Evolutionary conservation across 331 rosid genomes (phyloP).

Genomic region (Pyrus hybrid): DNA sequence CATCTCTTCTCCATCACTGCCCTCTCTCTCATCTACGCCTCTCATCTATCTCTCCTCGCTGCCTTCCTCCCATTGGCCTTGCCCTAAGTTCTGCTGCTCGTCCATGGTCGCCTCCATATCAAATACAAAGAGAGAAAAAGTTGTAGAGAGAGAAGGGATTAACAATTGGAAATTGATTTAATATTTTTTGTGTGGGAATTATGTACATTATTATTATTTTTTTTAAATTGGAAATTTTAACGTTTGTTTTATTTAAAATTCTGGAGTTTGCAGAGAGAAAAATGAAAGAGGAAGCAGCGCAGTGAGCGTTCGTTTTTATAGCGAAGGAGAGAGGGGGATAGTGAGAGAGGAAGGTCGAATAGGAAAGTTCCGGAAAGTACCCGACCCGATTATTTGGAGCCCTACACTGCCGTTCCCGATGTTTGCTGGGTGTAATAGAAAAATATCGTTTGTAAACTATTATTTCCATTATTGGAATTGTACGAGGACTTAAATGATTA

Average conservation of each 20-base stretch:
- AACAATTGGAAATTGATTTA: neutral
- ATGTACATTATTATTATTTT: neutral
- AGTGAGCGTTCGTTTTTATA: conserved; percentile 14
- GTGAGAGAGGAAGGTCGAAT: conserved; percentile 12
- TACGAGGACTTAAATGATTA: too few relatives aligned
- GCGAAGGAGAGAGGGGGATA: neutral
- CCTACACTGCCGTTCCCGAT: conserved; percentile 14
- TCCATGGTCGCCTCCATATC: conserved; percentile 44
- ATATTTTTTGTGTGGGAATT: neutral
- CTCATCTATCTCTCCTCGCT: too few relatives aligned
- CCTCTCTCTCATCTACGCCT: too few relatives aligned
- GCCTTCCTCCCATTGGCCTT: conserved; percentile 12
- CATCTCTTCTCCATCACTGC: too few relatives aligned
- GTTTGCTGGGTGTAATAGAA: too few relatives aligned
- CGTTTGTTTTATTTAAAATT: neutral
- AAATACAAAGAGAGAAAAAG: neutral
- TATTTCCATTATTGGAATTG: too few relatives aligned
- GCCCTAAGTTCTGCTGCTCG: conserved; percentile 39
- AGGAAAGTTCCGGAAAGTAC: conserved; percentile 36
- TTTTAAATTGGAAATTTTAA: neutral
- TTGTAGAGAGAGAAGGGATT: neutral
- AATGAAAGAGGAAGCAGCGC: neutral
- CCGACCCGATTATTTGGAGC: conserved; percentile 41
- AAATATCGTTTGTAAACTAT: too few relatives aligned
- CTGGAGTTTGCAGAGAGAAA: conserved; percentile 6